Base-by-base conservation (phyloP, 2,329 filamentous ascomycete species). In the Ophiostoma perfectum region DNA sequence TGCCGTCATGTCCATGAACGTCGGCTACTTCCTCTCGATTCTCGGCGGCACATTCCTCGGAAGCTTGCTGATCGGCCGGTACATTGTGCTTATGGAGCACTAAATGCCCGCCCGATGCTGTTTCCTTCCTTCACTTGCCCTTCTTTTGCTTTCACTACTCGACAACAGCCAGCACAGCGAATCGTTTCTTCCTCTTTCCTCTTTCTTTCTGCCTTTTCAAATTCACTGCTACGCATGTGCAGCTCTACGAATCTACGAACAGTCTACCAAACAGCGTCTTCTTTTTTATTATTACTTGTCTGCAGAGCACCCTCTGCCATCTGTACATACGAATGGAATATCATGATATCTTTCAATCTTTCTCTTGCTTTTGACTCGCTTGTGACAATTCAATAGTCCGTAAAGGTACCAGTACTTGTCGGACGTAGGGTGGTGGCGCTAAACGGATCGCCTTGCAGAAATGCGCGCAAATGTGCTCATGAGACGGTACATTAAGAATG, bases 1-100 rank as follows among this genome's bases (percentile, higher is more conserved):
- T 79, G 91, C 90, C 14, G 90, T 96, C 75, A 97, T 93, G 90
- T 90, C 90, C 2, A 86, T 90, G 80, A 93, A 93, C 74, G 83
- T 93, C 36, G 90, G 90, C 27, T 93, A 93, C 76, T 93, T 93
- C 77, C 77, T 91, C 66, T 91, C 89, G 0, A 81, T 92, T 7
- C 83, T 96, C 11, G 89, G 82, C 4, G 90, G 90, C 47, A 85
- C 90, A 1, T 97, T 98, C 75, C 76, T 96, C n/a, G 94, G 94
- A 38, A 95, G 95, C 76, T 79, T 98, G 60, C 84, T 86, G 0
- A 84, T 95, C 70, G 92, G 93, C 42, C 86, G 93, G 72, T 95
- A 88, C 74, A 81, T 81, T 41, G 75, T 80, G 62, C 72, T 79
- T 36, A 77, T 79, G 14, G 84, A 85, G 67, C 85, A 88, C 75